Percentiles rank a stretch among this genome's conserved stretches.
phyloP scores from a whole-genome alignment of 768 basidiomycete species.

The Trametes cingulata region DNA sequence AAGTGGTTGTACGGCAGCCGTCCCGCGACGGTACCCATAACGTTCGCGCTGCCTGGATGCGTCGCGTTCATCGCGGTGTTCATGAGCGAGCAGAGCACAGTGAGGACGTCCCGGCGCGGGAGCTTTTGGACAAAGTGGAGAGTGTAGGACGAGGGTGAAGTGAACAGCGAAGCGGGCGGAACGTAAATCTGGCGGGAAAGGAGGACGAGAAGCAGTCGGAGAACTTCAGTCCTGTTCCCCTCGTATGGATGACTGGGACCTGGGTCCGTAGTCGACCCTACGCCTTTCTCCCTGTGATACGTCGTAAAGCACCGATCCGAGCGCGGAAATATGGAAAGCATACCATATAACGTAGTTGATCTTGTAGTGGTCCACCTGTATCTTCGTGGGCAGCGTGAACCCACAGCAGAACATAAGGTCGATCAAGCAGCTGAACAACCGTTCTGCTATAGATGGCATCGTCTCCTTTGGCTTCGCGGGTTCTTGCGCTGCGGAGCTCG shows the following conservation, averaged over 20 bases:
- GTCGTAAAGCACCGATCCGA: not conserved
- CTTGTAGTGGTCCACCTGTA: constrained; percentile 79
- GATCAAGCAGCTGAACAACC: constrained; percentile 73
- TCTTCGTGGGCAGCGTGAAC: constrained; percentile 81
- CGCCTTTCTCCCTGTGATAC: constrained; percentile 81
- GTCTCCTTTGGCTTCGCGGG: constrained; percentile 41
- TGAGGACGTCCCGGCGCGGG: constrained; percentile 81
- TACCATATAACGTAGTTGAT: constrained; percentile 90
- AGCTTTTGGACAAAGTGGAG: constrained; percentile 76
- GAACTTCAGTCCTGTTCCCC: constrained; percentile 82
- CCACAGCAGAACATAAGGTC: constrained; percentile 94
- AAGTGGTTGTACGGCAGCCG: constrained; percentile 89
- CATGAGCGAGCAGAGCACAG: constrained; percentile 87
- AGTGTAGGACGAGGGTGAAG: constrained; percentile 74
- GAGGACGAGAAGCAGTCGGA: constrained; percentile 84
- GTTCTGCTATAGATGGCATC: constrained; percentile 78
- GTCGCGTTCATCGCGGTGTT: constrained; percentile 85
- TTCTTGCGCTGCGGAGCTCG: constrained; percentile 18
- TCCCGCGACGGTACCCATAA: constrained; percentile 70
- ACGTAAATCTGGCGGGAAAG: constrained; percentile 91
- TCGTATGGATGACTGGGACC: constrained; percentile 67
- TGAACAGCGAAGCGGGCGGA: constrained; percentile 66
- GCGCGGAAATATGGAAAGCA: constrained; percentile 26
- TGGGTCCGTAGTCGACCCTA: constrained; percentile 82
- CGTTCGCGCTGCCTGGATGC: constrained; percentile 44